Conservation (phyloP, 1,284 basidiomycete genomes). For the Naganishia liquefaciens region DNA sequence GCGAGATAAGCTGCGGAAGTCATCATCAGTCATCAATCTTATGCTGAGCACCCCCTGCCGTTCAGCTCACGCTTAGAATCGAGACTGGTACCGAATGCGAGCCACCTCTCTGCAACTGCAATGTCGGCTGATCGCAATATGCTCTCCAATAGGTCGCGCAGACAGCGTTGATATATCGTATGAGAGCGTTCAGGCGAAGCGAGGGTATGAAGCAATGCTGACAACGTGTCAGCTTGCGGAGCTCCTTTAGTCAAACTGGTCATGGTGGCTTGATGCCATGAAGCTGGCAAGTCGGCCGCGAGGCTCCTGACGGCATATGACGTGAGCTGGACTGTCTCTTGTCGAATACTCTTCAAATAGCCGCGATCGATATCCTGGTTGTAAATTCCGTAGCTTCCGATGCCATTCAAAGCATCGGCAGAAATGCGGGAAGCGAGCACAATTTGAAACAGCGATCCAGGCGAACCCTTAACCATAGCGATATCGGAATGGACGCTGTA, state of each 20-base stretch:
- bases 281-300: conserved; percentile 53
- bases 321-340: conserved; percentile 63
- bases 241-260: conserved; percentile 46
- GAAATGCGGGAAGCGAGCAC: conserved; percentile 50
- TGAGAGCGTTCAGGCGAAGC: conserved; percentile 45
- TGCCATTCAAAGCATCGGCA: conserved; percentile 58
- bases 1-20: conserved; percentile 64
- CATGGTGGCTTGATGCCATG: conserved; percentile 60
- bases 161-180: conserved; percentile 60
- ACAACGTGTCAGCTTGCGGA: conserved; percentile 41
- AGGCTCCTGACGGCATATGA: conserved; percentile 67
- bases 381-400: conserved; percentile 60
- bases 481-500: conserved; percentile 21
- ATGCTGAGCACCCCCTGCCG: neutral
- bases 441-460: conserved; percentile 35
- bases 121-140: conserved; percentile 60
- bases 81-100: conserved; percentile 64
- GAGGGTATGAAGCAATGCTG: conserved; percentile 49
- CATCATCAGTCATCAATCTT: neutral
- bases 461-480: conserved; percentile 1
- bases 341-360: conserved; percentile 57
- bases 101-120: conserved; percentile 73
- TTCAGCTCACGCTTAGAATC: conserved; percentile 62
- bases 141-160: conserved; percentile 64
- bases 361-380: conserved; percentile 50